phyloP scores from a whole-genome alignment of 345 rosid genomes.

The Corchorus olitorius region DNA sequence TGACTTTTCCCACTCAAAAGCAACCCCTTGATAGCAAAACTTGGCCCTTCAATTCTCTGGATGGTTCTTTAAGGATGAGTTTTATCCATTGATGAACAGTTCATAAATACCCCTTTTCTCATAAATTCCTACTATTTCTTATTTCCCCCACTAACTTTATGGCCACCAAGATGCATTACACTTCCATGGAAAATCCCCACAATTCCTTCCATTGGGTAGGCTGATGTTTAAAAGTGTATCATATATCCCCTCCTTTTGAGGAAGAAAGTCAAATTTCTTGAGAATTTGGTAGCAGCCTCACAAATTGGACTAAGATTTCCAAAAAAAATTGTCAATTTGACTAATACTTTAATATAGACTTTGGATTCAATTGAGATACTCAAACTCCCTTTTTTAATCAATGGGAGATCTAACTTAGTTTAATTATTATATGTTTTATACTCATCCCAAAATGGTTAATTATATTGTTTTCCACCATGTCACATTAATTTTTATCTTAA shows the following conservation, averaged over 20 bases:
- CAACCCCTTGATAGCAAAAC: background rate
- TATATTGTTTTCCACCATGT: too few relatives aligned
- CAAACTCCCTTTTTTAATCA: too few relatives aligned
- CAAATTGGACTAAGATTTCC: background rate
- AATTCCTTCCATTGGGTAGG: background rate
- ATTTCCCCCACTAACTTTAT: background rate
- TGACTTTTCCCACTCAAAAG: slow-evolving; percentile 5
- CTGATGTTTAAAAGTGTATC: background rate
- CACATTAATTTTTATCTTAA: too few relatives aligned
- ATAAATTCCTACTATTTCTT: background rate
- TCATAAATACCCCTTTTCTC: background rate
- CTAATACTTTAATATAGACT: background rate
- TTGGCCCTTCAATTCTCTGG: slow-evolving; percentile 2
- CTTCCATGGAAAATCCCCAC: background rate
- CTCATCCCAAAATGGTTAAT: too few relatives aligned
- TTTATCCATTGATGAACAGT: background rate
- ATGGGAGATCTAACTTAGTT: too few relatives aligned
- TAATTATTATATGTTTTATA: too few relatives aligned
- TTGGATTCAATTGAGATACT: background rate
- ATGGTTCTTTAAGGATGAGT: background rate
- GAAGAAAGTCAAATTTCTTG: too few relatives aligned
- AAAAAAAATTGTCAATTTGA: background rate
- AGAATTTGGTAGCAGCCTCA: too few relatives aligned
- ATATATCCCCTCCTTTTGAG: background rate
- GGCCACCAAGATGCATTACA: background rate